Percentiles rank a stretch among this genome's conserved stretches.
Evolutionary conservation across 768 basidiomycete species (phyloP).

Genomic region (Bullera alba): DNA sequence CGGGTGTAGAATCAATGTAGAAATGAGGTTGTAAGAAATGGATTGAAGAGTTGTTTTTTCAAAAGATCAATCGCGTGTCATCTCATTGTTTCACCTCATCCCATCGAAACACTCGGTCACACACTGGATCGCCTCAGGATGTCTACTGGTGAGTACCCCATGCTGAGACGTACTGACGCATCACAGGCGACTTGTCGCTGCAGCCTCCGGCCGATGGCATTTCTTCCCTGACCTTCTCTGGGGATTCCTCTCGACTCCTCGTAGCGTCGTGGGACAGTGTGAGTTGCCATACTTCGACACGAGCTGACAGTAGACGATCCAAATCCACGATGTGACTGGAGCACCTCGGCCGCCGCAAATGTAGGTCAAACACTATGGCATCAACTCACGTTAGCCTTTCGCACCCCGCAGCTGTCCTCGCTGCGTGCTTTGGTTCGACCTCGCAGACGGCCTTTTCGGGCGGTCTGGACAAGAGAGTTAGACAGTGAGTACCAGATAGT

Average conservation of each 20-base stretch:
- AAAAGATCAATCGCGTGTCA: not conserved
- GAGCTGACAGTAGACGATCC: constrained; percentile 17
- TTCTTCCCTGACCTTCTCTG: constrained; percentile 72
- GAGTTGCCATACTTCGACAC: constrained; percentile 23
- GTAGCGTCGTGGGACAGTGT: constrained; percentile 88
- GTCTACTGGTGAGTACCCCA: constrained; percentile 12
- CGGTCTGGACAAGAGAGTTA: constrained; percentile 73
- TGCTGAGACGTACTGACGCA: not conserved
- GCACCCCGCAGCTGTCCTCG: constrained; percentile 81
- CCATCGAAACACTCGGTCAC: not conserved
- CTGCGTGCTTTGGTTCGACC: constrained; percentile 64
- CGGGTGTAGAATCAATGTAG: not conserved
- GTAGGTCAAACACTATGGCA: constrained; percentile 19
- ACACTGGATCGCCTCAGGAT: constrained; percentile 2
- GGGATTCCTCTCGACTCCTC: constrained; percentile 70
- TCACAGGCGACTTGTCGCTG: constrained; percentile 32
- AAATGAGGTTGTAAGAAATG: not conserved
- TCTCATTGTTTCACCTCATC: not conserved
- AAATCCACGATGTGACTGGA: constrained; percentile 24
- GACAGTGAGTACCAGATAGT: constrained; percentile 57
- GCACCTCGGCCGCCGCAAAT: constrained; percentile 17
- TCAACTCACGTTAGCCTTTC: constrained; percentile 52
- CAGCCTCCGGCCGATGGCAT: constrained; percentile 74
- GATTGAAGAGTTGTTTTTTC: constrained; percentile 16
- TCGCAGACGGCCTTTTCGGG: constrained; percentile 69